phyloP scores from a whole-genome alignment of 2,329 filamentous ascomycete species.

The Botrytis galanthina region DNA sequence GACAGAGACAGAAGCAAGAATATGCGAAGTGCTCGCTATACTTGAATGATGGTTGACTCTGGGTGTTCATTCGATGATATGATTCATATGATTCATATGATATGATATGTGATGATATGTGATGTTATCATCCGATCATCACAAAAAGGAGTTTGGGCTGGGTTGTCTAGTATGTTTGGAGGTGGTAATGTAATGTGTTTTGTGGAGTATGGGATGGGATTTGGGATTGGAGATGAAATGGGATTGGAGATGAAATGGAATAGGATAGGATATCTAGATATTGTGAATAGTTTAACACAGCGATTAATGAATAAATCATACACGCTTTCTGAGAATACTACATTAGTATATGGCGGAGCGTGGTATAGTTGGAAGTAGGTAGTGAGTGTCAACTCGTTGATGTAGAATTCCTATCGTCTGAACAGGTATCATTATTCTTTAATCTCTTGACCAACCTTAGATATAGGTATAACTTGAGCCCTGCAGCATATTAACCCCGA shows the following conservation, averaged over 20 bases:
- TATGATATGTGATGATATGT: no score
- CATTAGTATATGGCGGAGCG: not conserved
- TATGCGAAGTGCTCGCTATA: constrained; percentile 39
- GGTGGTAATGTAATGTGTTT: not conserved
- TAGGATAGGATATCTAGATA: not conserved
- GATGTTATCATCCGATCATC: not conserved
- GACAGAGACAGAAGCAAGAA: constrained; percentile 27
- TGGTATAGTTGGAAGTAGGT: no score
- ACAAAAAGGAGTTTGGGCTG: not conserved
- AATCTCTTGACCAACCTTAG: not conserved
- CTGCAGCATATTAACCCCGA: not conserved
- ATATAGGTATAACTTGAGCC: no score
- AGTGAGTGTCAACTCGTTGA: not conserved
- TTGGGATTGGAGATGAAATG: not conserved
- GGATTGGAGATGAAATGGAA: not conserved
- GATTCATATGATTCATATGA: not conserved
- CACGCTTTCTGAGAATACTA: not conserved
- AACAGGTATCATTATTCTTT: not conserved
- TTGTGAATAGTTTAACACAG: not conserved
- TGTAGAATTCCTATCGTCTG: not conserved
- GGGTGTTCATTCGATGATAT: not conserved
- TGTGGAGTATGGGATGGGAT: not conserved
- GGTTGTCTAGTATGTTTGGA: not conserved
- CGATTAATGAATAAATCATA: not conserved
- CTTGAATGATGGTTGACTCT: not conserved